phyloP scores from a whole-genome alignment of 495 filamentous ascomycete genomes.

The Copromyces sp. region DNA sequence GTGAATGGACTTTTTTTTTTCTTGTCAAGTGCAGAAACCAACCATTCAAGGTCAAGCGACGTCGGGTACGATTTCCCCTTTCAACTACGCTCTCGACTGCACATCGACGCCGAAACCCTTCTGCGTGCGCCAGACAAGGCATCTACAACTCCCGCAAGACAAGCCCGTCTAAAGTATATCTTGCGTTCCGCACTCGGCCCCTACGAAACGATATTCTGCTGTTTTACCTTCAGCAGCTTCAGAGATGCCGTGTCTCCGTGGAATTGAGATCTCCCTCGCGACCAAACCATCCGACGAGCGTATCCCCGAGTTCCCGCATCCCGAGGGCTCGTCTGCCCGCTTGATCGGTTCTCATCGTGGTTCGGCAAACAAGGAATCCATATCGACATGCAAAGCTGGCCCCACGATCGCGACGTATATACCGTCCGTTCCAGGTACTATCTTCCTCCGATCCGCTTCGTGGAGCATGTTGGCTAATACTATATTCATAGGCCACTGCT shows the following conservation, averaged over 20 bases:
- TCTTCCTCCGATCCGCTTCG: not conserved
- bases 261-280: constrained; percentile 33
- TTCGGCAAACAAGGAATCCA: constrained; percentile 7
- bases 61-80: not conserved
- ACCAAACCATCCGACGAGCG: constrained; percentile 18
- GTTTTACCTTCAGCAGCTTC: not conserved
- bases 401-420: constrained; percentile 39
- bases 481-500: constrained; percentile 28
- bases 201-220: not conserved
- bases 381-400: constrained; percentile 20
- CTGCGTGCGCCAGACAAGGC: not conserved
- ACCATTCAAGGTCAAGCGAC: not conserved
- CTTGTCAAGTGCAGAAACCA: not conserved
- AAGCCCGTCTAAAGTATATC: not conserved
- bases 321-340: constrained; percentile 34
- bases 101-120: not conserved
- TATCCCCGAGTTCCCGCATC: constrained; percentile 41
- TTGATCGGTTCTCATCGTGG: constrained; percentile 14
- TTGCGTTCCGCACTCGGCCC: not conserved
- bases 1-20: not conserved
- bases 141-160: not conserved
- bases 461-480: not conserved
- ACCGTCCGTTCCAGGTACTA: constrained; percentile 36
- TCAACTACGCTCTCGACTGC: not conserved
- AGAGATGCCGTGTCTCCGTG: constrained; percentile 39